These are phyloP conservation scores for Ganoderma sinense DNA, from an alignment of 1,284 basidiomycete species.

Conservation along the genomic window DNA sequence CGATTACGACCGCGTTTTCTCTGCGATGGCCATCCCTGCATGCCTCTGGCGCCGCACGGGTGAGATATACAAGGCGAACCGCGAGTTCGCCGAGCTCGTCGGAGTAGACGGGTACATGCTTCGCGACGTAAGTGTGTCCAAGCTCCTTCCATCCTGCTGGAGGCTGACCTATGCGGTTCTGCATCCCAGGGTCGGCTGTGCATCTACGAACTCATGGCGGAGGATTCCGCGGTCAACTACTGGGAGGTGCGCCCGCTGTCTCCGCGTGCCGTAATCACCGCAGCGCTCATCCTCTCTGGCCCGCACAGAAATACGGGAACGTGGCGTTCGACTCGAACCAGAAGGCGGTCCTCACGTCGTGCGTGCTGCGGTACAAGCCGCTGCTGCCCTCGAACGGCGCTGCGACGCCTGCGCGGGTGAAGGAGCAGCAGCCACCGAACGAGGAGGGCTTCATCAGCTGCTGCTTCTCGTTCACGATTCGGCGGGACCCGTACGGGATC, in stretches of 20 bases:
- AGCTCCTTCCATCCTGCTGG: conserved; percentile 36
- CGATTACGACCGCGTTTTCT: conserved; percentile 96
- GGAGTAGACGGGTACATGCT: conserved; percentile 85
- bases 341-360: conserved; percentile 94
- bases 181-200: conserved; percentile 80
- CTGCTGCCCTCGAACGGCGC: conserved; percentile 44
- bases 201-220: conserved; percentile 97
- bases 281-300: background rate
- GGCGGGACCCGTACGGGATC: conserved; percentile 90
- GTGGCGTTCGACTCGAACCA: conserved; percentile 90
- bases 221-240: conserved; percentile 96
- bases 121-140: conserved; percentile 68
- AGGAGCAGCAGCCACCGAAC: conserved; percentile 43
- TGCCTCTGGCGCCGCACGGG: conserved; percentile 97
- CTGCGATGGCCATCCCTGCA: conserved; percentile 95
- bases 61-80: conserved; percentile 98
- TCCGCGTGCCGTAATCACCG: background rate
- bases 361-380: conserved; percentile 87
- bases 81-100: conserved; percentile 91
- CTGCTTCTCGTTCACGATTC: conserved; percentile 95
- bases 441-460: conserved; percentile 87
- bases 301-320: conserved; percentile 85
- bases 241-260: conserved; percentile 78
- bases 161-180: background rate
- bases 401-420: conserved; percentile 36